Base-by-base conservation (phyloP, 441 rosid genomes). In the Heliophila coronopifolia region DNA sequence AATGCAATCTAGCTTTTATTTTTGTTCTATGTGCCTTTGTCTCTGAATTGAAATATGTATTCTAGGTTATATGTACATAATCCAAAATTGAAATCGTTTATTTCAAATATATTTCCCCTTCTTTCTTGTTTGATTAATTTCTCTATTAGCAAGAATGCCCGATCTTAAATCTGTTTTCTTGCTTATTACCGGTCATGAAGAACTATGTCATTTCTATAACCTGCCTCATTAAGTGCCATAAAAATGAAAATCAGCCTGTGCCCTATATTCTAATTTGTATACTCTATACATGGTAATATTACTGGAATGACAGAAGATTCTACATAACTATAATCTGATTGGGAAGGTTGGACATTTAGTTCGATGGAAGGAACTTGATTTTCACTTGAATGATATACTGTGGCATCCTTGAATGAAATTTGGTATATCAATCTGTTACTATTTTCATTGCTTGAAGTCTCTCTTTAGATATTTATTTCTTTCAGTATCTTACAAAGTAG, bases 401-500 rank as follows among this genome's bases (percentile, higher is more conserved):
- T 25, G 25, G 50, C 19, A 33, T 48, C 25, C 25, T 30, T 37
- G 28, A 62, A 41, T 20, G 18, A 11, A 2, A n/a, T 2, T 36
- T 13, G 41, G 19, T 49, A 14, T 17, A 40, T 25, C 17, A 7
- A 10, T 63, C 4, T 13, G 12, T 12, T 32, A 22, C 2, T 38
- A 37, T 20, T 41, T 2, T 27, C 47, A 20, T 17, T 4, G 36
- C 23, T 15, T 44, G 18, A 4, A 30, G 13, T 23, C 33, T 36
- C 42, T 36, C 25, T 27, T 11, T 43, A 50, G 18, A 30, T 36
- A 16, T 44, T 24, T 39, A 22, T 1, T 31, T 48, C 28, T 15
- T 9, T 28, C 48, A 14, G 18, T 50, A 34, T 57, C 64, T 65
- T 12, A 58, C 55, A 12, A n/a, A 23, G 33, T 50, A 31, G 31